phyloP scores from a whole-genome alignment of 225 moss, liverwort and hornwort species.

The Pseudoscleropodium purum region DNA sequence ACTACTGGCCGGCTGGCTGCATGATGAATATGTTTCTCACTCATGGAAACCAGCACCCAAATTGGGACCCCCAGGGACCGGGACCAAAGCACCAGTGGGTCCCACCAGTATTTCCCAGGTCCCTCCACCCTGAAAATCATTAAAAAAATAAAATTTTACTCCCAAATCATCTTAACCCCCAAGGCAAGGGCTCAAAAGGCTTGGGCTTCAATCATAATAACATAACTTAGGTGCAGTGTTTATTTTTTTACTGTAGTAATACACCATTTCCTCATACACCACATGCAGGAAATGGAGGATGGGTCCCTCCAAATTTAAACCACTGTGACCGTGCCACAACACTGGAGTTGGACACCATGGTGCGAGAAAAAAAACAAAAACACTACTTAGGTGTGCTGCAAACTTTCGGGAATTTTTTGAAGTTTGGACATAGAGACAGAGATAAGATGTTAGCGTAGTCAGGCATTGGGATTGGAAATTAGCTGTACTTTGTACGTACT shows the following conservation, averaged over 20 bases:
- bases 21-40: not conserved
- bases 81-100: not conserved
- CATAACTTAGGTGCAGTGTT: not conserved
- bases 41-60: not conserved
- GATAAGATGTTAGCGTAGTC: not conserved
- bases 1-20: not conserved
- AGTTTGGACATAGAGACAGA: not conserved
- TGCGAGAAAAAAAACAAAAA: too few species aligned
- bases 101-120: not conserved
- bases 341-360: too few species aligned
- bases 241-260: too few species aligned
- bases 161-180: not conserved
- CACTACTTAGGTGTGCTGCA: not conserved
- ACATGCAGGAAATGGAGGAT: too few species aligned
- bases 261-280: too few species aligned
- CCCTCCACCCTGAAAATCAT: rapidly evolving
- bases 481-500: rapidly evolving
- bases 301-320: too few species aligned
- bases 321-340: too few species aligned
- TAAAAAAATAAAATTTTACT: not conserved
- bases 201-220: not conserved
- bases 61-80: not conserved
- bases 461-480: not conserved
- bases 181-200: not conserved
- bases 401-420: not conserved